Evolutionary conservation across 495 filamentous ascomycete species (phyloP), one percentile per base, ranked within the genome.

Genomic region (Sabuloglossum arenarium): DNA sequence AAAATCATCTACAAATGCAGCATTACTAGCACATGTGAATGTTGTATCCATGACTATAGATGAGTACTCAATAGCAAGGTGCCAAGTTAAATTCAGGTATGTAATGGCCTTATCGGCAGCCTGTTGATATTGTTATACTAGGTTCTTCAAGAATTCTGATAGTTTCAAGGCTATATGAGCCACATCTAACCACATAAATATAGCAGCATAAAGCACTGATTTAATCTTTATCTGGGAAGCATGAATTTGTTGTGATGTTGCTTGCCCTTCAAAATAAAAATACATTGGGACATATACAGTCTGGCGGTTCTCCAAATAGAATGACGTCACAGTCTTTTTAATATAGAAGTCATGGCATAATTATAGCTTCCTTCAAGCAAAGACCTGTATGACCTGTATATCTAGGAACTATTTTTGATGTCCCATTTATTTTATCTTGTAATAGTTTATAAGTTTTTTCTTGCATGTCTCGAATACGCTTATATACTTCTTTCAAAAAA

Each of bases 201-300:
- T 58, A 6, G 63, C 56, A n/a, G 60, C 46, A 59, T 63, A 68
- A 24, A 56, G 43, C 5, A 58, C 16, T 4, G 61, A 68, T 28
- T 63, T 59, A n/a, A 68, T 55, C 31, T 62, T 61, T 32, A 60
- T 55, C 37, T 64, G 60, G 47, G 66, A 66, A 14, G 37, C 12
- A 21, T 61, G 31, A 9, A 59, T 63, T 3, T 61, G 0, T 24
- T 56, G 16, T 53, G 31, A 0, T 29, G 30, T 53, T 9, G 43
- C 54, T 11, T 61, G 19, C 8, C 27, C 16, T 25, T 53, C 23
- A 29, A 8, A 53, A 31, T n/a, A n/a, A n/a, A n/a, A n/a, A n/a
- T n/a, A n/a, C 19, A 31, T 53, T 10, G 23, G n/a, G 19, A 31
- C 24, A 16, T 24, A 53, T n/a, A n/a, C n/a, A 19, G n/a, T 5